These are phyloP conservation scores for Amphibolis antarctica DNA, from an alignment of 106 monocot species.

Conservation along the genomic window DNA sequence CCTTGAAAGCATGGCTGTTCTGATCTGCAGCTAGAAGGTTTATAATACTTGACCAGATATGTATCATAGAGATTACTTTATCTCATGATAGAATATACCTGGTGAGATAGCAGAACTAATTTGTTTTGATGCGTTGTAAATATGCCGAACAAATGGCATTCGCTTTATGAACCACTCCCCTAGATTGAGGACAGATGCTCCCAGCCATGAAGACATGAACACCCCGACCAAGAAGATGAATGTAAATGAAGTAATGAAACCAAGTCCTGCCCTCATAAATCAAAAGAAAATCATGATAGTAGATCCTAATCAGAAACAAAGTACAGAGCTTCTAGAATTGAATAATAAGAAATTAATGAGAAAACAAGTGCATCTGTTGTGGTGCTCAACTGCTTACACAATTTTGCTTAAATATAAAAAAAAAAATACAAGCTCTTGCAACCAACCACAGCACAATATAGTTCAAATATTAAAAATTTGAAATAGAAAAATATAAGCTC, in stretches of 20 bases:
- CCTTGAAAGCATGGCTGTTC: constrained; percentile 31
- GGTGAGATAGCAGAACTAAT: constrained; percentile 30
- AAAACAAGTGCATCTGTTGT: not conserved
- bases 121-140: constrained; percentile 33
- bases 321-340: not conserved
- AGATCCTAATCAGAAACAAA: no score
- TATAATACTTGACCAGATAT: not conserved
- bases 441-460: no score
- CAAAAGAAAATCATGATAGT: not conserved
- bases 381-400: no score
- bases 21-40: constrained; percentile 15
- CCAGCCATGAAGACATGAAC: constrained; percentile 33
- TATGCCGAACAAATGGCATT: constrained; percentile 30
- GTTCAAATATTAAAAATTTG: no score
- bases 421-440: no score
- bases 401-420: no score
- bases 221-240: constrained; percentile 33
- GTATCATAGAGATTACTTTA: not conserved
- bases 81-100: constrained; percentile 8
- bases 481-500: no score
- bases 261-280: constrained; percentile 16
- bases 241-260: constrained; percentile 21
- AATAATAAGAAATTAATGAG: not conserved
- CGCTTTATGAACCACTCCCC: constrained; percentile 33
- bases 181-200: constrained; percentile 20